phyloP scores from a whole-genome alignment of 179 eudicot genomes.

The Gypsophila paniculata region DNA sequence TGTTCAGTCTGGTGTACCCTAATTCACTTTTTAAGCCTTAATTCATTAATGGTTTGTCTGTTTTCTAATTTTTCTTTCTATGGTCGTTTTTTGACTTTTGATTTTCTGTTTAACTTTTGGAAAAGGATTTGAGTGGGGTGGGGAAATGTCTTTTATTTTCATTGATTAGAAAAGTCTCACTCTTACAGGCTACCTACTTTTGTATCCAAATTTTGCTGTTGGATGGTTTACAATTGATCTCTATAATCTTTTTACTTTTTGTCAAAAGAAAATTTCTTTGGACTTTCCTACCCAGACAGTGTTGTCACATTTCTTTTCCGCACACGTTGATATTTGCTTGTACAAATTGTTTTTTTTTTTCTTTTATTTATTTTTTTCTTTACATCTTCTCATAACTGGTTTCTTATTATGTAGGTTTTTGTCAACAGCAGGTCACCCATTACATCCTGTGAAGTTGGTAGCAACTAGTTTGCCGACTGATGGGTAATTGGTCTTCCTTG shows the following conservation, averaged over 20 bases:
- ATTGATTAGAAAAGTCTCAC: neutral
- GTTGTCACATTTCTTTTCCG: neutral
- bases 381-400: neutral
- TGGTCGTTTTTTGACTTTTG: neutral
- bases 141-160: neutral
- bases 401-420: slow-evolving; percentile 59
- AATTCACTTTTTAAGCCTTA: neutral
- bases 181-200: neutral
- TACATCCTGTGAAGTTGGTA: slow-evolving; percentile 70
- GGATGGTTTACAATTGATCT: neutral
- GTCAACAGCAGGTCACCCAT: slow-evolving; percentile 57
- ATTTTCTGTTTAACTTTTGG: neutral
- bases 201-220: neutral
- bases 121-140: neutral
- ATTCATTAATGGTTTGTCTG: neutral
- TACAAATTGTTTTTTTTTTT: neutral
- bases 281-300: neutral
- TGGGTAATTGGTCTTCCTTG: slow-evolving; percentile 50
- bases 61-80: neutral
- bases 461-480: slow-evolving; percentile 61
- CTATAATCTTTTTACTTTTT: neutral
- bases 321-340: neutral
- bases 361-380: no score
- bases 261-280: neutral
- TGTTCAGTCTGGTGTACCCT: neutral